Evolutionary conservation across 1,284 basidiomycete genomes (phyloP), one percentile per base, ranked within the genome.

Genomic region (Cutaneotrichosporon spelunceum): DNA sequence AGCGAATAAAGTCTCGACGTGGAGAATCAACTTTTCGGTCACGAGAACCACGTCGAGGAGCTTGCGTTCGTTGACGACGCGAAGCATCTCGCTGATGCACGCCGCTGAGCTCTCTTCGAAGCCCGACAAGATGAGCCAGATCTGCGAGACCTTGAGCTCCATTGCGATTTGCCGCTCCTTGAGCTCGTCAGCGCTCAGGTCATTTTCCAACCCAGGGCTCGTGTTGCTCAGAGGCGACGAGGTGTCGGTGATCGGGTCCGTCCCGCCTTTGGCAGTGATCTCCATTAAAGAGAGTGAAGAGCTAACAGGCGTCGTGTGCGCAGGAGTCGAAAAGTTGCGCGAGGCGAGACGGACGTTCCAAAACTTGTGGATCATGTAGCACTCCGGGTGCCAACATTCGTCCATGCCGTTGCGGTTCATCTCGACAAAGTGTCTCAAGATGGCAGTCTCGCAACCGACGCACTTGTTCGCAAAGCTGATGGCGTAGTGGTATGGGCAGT

Each of bases 351-450:
- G 96, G 79, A 98, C 94, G 77, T 98, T 98, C 95, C 95, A 99
- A 78, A 99, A 98, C 90, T 96, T 98, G 81, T 98, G 95, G 72
- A 99, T 98, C 94, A 99, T 98, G 80, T 99, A 98, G 79, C 95
- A 99, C 80, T 99, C 95, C 55, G 95, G 95, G 84, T 99, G 95
- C 95, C 96, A 99, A 76, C 96, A 98, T 81, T 99, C 96, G 80
- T 99, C 93, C 62, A 88, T 85, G 84, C 91, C 92, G 80, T 98
- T 99, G 66, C 95, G 86, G 75, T 99, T 99, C 81, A 99, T 98
- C 81, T 99, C 95, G 65, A 99, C 95, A 74, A 98, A 99, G 77
- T 99, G 95, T 81, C 99, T 99, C 70, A 99, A 82, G 68, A 99
- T 99, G n/a, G 96, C 96, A 60, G 90, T 96, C 71, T 88, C 91